Conservation (phyloP, 495 filamentous ascomycete species). For the Podospora tetraspora region DNA sequence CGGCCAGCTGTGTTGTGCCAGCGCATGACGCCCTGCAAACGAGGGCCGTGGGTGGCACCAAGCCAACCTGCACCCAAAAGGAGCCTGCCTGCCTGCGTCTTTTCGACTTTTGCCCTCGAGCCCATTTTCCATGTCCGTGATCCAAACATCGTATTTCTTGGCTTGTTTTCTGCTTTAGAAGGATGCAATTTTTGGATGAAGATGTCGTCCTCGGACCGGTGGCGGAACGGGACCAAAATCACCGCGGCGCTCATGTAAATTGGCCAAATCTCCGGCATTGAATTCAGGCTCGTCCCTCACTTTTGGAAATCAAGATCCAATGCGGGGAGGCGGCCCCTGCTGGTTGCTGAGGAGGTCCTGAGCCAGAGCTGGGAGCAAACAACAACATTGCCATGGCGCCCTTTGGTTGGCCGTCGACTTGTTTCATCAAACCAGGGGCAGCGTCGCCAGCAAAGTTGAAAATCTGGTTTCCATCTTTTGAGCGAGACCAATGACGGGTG, state of each 20-base stretch:
- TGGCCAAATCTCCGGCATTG: constrained; percentile 13
- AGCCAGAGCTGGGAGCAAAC: constrained; percentile 21
- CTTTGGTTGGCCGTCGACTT: constrained; percentile 9
- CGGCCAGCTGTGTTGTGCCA: neutral
- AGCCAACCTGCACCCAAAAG: constrained; percentile 12
- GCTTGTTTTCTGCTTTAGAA: neutral
- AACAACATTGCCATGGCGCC: constrained; percentile 18
- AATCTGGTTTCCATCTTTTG: neutral
- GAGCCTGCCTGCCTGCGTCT: neutral
- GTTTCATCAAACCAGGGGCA: constrained; percentile 2
- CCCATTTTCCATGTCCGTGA: neutral
- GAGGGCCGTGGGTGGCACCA: neutral
- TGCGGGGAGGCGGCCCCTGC: constrained; percentile 1
- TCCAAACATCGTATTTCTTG: neutral
- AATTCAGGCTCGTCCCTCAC: constrained; percentile 2
- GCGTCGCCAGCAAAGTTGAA: neutral
- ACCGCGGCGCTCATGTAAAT: neutral
- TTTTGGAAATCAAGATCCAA: neutral
- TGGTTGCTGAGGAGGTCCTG: constrained; percentile 17
- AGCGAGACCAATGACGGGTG: too few species aligned
- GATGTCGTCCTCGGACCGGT: neutral
- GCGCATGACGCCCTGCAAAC: constrained; percentile 12
- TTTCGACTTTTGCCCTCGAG: neutral
- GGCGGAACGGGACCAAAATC: neutral
- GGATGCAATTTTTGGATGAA: neutral